Percentiles rank a stretch among this genome's conserved stretches.
Conservation (phyloP, 352 stramenopile species). For the Globisporangium solare region DNA sequence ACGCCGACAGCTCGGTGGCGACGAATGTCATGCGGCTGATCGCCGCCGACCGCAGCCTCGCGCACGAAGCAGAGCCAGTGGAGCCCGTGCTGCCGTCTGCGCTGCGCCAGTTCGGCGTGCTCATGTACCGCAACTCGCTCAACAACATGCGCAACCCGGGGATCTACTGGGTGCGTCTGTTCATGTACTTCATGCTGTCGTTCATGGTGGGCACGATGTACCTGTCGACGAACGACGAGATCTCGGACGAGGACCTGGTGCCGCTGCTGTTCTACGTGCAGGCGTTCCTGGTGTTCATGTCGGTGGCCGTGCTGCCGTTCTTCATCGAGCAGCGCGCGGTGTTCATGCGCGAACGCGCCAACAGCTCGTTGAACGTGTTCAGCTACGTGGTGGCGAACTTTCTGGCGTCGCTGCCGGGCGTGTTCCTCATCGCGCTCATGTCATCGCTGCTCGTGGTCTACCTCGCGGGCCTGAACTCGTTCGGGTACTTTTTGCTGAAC, state of each 20-base stretch:
- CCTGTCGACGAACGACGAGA: constrained; percentile 34
- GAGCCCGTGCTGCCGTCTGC: constrained; percentile 30
- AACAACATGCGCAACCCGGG: constrained; percentile 70
- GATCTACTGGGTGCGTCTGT: constrained; percentile 72
- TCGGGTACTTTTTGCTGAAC: constrained; percentile 63
- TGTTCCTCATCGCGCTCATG: constrained; percentile 33
- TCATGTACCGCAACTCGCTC: constrained; percentile 46
- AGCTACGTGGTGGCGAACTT: constrained; percentile 78
- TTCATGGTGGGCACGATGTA: constrained; percentile 79
- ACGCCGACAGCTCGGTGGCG: constrained; percentile 22
- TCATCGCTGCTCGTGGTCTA: constrained; percentile 53
- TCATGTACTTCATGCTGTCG: constrained; percentile 77
- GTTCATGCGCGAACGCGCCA: constrained; percentile 34
- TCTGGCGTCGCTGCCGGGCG: constrained; percentile 60
- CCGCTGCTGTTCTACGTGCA: constrained; percentile 86
- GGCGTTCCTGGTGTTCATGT: constrained; percentile 91
- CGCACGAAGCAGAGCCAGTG: constrained; percentile 35
- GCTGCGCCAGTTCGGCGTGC: constrained; percentile 44
- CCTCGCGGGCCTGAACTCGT: constrained; percentile 47
- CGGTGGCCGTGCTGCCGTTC: constrained; percentile 80
- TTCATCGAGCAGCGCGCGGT: constrained; percentile 82
- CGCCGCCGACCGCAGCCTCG: constrained; percentile 19
- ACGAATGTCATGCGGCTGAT: constrained; percentile 28
- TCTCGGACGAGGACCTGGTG: constrained; percentile 32
- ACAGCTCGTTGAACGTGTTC: constrained; percentile 68